Percentiles rank a stretch among this genome's conserved stretches.
Evolutionary conservation across 176 grass and related monocot genomes (phyloP).

Genomic region (Bothriochloa decipiens): DNA sequence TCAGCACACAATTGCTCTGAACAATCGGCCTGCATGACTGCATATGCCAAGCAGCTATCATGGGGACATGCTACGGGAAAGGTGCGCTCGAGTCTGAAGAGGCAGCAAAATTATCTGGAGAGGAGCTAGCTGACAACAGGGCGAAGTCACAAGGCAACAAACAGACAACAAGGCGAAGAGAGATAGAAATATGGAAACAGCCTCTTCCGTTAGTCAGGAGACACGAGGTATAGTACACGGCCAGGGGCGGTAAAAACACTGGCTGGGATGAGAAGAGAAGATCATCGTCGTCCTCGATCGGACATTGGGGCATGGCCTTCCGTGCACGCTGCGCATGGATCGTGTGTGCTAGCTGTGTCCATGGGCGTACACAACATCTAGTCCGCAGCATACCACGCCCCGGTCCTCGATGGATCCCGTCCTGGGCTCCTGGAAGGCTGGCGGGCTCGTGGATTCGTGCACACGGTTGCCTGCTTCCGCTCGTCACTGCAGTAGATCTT

Average conservation of each 20-base stretch:
- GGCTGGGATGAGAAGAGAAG: background rate
- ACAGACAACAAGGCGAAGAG: background rate
- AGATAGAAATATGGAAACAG: background rate
- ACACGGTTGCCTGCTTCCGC: background rate
- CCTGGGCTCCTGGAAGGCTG: background rate
- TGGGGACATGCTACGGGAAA: background rate
- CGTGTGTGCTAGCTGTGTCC: background rate
- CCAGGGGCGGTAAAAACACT: background rate
- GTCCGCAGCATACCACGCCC: background rate
- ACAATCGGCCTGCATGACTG: background rate
- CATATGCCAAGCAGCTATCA: conserved; percentile 1
- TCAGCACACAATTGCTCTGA: background rate
- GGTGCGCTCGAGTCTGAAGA: background rate
- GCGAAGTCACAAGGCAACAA: conserved; percentile 37
- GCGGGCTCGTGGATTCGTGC: background rate
- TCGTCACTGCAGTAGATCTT: background rate
- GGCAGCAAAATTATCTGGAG: background rate
- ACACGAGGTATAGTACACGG: background rate
- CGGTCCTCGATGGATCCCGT: background rate
- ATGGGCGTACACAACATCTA: background rate
- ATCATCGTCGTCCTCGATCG: background rate
- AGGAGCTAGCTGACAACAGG: background rate
- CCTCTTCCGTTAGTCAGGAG: background rate
- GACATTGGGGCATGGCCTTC: background rate
- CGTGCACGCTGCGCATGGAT: background rate